phyloP scores from a whole-genome alignment of 2,329 filamentous ascomycete species.

The Huntiella decipiens region DNA sequence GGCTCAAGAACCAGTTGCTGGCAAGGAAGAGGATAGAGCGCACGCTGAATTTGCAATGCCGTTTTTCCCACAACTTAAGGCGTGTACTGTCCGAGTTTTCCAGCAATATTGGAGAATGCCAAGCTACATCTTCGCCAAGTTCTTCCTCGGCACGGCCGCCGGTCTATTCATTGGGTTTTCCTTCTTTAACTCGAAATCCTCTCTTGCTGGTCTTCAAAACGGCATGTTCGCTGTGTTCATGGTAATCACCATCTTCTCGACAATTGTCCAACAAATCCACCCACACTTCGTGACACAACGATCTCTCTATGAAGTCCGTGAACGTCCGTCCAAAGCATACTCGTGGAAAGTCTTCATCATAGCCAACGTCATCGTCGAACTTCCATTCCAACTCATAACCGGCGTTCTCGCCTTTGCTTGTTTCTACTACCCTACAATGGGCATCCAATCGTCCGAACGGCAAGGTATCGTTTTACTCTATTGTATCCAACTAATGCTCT shows the following conservation, averaged over 20 bases:
- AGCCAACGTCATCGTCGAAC: constrained; percentile 52
- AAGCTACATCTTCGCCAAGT: constrained; percentile 58
- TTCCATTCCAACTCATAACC: constrained; percentile 49
- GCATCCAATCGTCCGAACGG: constrained; percentile 30
- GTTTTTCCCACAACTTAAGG: constrained; percentile 42
- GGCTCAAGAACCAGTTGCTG: constrained; percentile 12
- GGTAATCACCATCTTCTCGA: constrained; percentile 54
- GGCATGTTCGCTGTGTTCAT: constrained; percentile 60
- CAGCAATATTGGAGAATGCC: constrained; percentile 74
- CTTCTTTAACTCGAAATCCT: constrained; percentile 37
- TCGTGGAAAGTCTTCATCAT: constrained; percentile 58
- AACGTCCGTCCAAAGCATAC: constrained; percentile 55
- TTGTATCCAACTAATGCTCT: constrained; percentile 48
- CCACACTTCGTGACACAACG: constrained; percentile 59
- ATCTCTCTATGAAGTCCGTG: constrained; percentile 57
- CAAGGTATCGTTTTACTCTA: constrained; percentile 48
- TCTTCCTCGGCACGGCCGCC: constrained; percentile 37
- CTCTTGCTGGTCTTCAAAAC: constrained; percentile 52
- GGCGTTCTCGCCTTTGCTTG: constrained; percentile 43
- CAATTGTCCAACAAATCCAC: constrained; percentile 52
- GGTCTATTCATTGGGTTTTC: constrained; percentile 59
- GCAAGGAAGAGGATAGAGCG: constrained; percentile 13
- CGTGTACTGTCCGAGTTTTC: constrained; percentile 51
- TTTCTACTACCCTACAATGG: constrained; percentile 49
- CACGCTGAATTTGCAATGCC: constrained; percentile 61